Conservation (phyloP, 2,329 filamentous ascomycete genomes). For the Hypoxylon sp. region DNA sequence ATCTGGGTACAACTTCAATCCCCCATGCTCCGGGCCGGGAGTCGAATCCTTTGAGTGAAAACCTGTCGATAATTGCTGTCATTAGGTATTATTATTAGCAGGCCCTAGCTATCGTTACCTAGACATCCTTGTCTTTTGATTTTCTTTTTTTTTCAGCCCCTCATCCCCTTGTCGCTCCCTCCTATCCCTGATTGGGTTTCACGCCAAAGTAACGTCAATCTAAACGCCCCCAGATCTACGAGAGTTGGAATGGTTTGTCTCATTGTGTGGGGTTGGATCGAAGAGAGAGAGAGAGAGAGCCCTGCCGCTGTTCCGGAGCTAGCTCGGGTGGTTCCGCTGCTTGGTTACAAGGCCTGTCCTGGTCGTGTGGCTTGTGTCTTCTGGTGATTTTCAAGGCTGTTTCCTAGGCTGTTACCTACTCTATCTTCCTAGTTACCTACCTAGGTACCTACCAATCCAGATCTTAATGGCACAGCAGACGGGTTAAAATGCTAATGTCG, state of each 20-base stretch:
- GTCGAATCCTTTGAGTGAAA: conserved; percentile 18
- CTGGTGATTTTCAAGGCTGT: background rate
- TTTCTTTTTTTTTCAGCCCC: too few species aligned
- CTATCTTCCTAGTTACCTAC: too few species aligned
- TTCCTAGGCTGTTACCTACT: too few species aligned
- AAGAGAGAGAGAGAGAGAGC: background rate
- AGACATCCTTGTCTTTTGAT: too few species aligned
- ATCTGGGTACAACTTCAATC: background rate
- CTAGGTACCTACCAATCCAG: too few species aligned
- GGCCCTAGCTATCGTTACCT: too few species aligned
- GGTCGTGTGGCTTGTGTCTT: background rate
- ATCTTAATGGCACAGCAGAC: background rate
- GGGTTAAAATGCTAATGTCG: too few species aligned
- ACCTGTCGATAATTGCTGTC: background rate
- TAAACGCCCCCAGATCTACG: conserved; percentile 24
- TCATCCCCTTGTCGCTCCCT: background rate
- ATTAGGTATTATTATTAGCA: background rate
- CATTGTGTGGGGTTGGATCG: conserved; percentile 30
- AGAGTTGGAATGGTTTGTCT: background rate
- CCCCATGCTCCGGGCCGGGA: conserved; percentile 10
- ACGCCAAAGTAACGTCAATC: conserved; percentile 27
- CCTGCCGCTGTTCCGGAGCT: conserved; percentile 16
- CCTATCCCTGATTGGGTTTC: conserved; percentile 5
- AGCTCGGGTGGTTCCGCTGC: conserved; percentile 18
- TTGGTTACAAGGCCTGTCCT: too few species aligned